Percentiles rank a stretch among this genome's conserved stretches.
phyloP scores from a whole-genome alignment of 2,329 filamentous ascomycete genomes.

The Tolypocladium endophyticum region DNA sequence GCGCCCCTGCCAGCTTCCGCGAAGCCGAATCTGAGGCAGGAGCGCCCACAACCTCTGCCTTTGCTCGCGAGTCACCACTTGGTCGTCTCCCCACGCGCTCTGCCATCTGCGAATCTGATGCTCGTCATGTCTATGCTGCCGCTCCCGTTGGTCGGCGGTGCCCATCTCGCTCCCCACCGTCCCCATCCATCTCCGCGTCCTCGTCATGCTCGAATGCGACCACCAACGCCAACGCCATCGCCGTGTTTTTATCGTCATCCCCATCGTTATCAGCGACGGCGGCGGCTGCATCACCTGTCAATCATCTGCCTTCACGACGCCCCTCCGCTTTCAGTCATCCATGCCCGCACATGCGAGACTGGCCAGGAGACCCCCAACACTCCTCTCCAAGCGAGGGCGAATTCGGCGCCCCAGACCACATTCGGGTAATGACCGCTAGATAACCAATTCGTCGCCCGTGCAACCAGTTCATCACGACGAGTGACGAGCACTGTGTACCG shows the following conservation, averaged over 20 bases:
- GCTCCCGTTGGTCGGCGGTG: neutral
- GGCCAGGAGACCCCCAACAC: neutral
- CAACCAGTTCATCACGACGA: neutral
- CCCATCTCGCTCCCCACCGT: neutral
- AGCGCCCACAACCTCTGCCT: neutral
- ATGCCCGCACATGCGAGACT: neutral
- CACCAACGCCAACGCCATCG: neutral
- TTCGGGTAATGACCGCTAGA: neutral
- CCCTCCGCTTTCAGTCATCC: neutral
- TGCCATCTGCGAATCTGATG: neutral
- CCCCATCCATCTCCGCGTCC: neutral
- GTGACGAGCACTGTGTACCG: neutral
- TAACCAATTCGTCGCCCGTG: neutral
- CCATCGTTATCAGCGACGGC: neutral
- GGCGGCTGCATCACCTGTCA: neutral
- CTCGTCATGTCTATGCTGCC: neutral
- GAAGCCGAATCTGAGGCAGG: neutral
- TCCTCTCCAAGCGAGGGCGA: neutral
- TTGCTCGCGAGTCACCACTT: neutral
- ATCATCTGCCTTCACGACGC: neutral
- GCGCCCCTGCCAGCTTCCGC: neutral
- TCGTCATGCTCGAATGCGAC: neutral
- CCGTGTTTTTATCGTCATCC: constrained; percentile 4
- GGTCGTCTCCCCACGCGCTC: too few species aligned
- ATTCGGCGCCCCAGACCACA: neutral